Evolutionary conservation across 495 filamentous ascomycete species (phyloP).

Genomic region (Podospora fimiseda): DNA sequence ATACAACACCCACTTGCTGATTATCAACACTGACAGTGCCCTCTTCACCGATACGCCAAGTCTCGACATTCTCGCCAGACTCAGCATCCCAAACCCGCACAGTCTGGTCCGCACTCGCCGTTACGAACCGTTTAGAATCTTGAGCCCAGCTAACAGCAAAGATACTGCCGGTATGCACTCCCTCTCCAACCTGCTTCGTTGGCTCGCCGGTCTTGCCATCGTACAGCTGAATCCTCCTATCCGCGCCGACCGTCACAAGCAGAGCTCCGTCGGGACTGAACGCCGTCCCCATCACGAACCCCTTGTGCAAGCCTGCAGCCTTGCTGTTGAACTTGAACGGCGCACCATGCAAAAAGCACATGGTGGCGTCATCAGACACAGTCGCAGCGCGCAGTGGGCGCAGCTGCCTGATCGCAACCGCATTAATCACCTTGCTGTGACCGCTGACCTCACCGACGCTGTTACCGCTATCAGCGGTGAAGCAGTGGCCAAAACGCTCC

Average conservation of each 20-base stretch:
- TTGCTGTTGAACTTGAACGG: slow-evolving; percentile 90
- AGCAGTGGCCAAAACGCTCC: slow-evolving; percentile 87
- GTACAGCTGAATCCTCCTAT: slow-evolving; percentile 85
- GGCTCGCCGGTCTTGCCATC: slow-evolving; percentile 90
- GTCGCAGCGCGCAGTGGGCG: slow-evolving; percentile 85
- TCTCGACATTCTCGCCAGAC: slow-evolving; percentile 64
- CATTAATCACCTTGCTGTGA: slow-evolving; percentile 84
- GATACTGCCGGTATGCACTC: slow-evolving; percentile 82
- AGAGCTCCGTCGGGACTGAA: slow-evolving; percentile 85
- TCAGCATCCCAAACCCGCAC: slow-evolving; percentile 88
- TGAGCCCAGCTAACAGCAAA: slow-evolving; percentile 85
- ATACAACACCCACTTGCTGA: slow-evolving; percentile 92
- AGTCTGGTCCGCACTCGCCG: slow-evolving; percentile 87
- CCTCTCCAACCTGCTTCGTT: slow-evolving; percentile 69
- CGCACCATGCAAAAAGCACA: slow-evolving; percentile 88
- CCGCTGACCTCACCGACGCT: slow-evolving; percentile 89
- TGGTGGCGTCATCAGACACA: slow-evolving; percentile 76
- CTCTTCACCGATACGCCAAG: slow-evolving; percentile 83
- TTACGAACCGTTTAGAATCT: slow-evolving; percentile 85
- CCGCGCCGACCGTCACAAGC: slow-evolving; percentile 83
- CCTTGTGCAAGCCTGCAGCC: slow-evolving; percentile 67
- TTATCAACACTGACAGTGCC: slow-evolving; percentile 64
- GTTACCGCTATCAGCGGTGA: slow-evolving; percentile 93
- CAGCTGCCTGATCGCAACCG: slow-evolving; percentile 82
- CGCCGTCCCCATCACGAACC: slow-evolving; percentile 78